A percentile compares a stretch with the other conserved stretches of the same genome.
phyloP scores from a whole-genome alignment of 208 protist species.

The Histomonas meleagridis region DNA sequence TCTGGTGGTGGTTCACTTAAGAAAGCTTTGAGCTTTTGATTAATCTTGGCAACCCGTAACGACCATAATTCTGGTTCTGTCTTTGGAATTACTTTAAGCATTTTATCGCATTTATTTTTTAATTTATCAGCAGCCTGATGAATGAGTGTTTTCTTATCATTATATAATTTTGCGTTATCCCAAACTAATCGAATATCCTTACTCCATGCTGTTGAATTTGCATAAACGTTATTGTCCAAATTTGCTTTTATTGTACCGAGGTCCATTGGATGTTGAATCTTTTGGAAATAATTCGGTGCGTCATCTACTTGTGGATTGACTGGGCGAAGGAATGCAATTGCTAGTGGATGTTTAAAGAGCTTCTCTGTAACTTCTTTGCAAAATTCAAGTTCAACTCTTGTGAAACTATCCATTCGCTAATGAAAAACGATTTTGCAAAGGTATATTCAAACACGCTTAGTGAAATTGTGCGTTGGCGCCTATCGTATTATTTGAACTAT shows the following conservation, averaged over 20 bases:
- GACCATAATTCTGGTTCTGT: background rate
- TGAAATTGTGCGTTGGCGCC: no score
- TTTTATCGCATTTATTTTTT: slow-evolving; percentile 8
- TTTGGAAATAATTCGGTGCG: slow-evolving; percentile 23
- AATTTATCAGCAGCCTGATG: background rate
- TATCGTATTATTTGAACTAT: no score
- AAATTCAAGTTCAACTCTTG: slow-evolving; percentile 2
- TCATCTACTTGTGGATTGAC: slow-evolving; percentile 4
- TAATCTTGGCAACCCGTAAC: background rate
- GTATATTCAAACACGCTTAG: no score
- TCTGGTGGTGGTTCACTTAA: background rate
- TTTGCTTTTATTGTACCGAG: slow-evolving; percentile 16
- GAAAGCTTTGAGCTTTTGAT: background rate
- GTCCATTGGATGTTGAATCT: background rate
- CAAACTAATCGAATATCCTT: slow-evolving; percentile 1
- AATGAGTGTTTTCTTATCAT: slow-evolving; percentile 5
- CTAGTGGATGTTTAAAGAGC: background rate
- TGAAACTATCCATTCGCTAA: background rate
- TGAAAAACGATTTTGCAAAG: no score
- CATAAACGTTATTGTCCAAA: background rate
- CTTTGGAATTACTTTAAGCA: slow-evolving; percentile 2
- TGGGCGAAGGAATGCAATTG: background rate
- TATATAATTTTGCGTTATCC: background rate
- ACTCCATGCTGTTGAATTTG: background rate
- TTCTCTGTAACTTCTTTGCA: slow-evolving; percentile 21